phyloP scores from a whole-genome alignment of 805 yeast genomes.

The Monosporozyma solicola region DNA sequence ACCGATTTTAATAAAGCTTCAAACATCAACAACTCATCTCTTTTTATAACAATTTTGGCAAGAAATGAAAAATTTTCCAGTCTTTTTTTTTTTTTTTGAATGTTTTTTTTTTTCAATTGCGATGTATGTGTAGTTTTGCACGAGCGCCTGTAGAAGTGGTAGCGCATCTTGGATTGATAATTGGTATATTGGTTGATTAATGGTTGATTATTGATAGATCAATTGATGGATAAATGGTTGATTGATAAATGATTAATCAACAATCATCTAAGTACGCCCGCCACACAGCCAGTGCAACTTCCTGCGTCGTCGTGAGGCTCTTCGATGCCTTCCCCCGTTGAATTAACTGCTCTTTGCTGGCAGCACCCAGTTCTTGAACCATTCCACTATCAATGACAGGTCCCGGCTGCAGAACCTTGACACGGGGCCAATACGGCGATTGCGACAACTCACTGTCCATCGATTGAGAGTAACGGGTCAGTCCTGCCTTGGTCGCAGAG shows the following conservation, averaged over 20 bases:
- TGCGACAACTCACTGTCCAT: slow-evolving; percentile 16
- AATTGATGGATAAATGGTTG: not conserved
- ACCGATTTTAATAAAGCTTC: not conserved
- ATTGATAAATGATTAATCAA: not conserved
- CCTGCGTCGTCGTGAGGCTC: not conserved
- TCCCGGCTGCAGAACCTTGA: slow-evolving; percentile 1
- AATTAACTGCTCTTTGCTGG: not conserved
- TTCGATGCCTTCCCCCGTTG: not conserved
- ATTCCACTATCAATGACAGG: slow-evolving; percentile 24
- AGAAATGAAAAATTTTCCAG: not conserved
- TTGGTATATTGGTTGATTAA: not conserved
- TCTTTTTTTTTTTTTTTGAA: not conserved
- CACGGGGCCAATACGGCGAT: slow-evolving; percentile 10
- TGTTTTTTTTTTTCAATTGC: not conserved
- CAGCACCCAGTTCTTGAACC: slow-evolving; percentile 10
- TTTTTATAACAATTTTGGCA: not conserved
- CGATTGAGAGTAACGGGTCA: slow-evolving; percentile 19
- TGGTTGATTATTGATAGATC: not conserved
- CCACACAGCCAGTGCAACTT: not conserved
- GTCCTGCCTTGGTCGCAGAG: slow-evolving; percentile 28
- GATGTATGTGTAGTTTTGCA: not conserved
- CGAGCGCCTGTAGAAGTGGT: not conserved
- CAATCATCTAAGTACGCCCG: not conserved
- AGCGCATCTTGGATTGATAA: not conserved
- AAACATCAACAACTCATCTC: not conserved